Percentiles rank a stretch among this genome's conserved stretches.
phyloP scores from a whole-genome alignment of 106 monocot species.

The Dendrobium catenatum region DNA sequence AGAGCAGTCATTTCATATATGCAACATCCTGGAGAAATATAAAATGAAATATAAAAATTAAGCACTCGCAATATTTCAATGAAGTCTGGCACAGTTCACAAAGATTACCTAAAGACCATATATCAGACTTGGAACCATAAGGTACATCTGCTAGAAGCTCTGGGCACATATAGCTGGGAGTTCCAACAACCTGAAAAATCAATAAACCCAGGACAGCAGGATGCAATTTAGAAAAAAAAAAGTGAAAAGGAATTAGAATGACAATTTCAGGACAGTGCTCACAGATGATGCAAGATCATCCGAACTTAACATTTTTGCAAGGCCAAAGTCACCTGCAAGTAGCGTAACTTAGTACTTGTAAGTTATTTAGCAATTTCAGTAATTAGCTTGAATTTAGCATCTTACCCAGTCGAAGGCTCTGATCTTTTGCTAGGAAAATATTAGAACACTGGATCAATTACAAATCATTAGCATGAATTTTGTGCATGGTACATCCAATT shows the following conservation, averaged over 20 bases:
- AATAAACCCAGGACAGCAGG: not conserved
- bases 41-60: constrained; percentile 1
- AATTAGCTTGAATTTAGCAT: not conserved
- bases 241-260: not conserved
- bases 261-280: constrained; percentile 13
- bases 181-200: constrained; percentile 77
- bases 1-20: constrained; percentile 98
- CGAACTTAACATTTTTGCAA: constrained; percentile 93
- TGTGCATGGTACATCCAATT: not conserved
- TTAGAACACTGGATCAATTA: constrained; percentile 81
- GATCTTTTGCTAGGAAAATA: constrained; percentile 83
- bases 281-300: constrained; percentile 97
- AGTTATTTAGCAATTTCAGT: constrained; percentile 4
- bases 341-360: not conserved
- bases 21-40: constrained; percentile 72
- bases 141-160: constrained; percentile 99
- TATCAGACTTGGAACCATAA: constrained; percentile 96
- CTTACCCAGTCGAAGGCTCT: constrained; percentile 84
- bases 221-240: not conserved
- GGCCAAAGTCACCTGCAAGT: constrained; percentile 86
- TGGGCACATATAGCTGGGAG: constrained; percentile 99
- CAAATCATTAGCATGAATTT: not conserved
- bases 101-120: constrained; percentile 91
- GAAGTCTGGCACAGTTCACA: not conserved
- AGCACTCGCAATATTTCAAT: not conserved